Conservation (phyloP, 306 rosid genomes). For the Clitoria ternatea region DNA sequence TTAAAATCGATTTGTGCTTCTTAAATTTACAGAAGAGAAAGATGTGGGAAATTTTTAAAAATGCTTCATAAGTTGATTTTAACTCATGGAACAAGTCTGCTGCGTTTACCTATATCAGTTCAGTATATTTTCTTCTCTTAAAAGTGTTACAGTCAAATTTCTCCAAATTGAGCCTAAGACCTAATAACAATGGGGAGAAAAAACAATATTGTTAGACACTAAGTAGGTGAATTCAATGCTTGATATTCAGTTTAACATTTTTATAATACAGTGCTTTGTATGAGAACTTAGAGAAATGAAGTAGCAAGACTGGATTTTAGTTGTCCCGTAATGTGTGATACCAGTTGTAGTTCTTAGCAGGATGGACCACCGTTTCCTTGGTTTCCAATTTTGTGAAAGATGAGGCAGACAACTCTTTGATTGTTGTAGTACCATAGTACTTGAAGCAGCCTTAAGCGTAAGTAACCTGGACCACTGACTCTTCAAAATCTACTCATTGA, state of each 20-base stretch:
- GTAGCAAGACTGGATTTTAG: slow-evolving; percentile 9
- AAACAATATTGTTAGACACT: neutral
- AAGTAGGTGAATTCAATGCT: neutral
- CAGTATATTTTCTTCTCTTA: too few relatives aligned
- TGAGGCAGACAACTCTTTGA: slow-evolving; percentile 22
- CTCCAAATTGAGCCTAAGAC: too few relatives aligned
- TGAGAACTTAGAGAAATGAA: too few relatives aligned
- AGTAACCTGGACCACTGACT: slow-evolving; percentile 11
- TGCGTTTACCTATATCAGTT: too few relatives aligned
- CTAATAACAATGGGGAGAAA: neutral
- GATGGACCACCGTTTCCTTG: slow-evolving; percentile 38
- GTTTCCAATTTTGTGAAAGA: slow-evolving; percentile 30
- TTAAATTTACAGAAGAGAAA: too few relatives aligned
- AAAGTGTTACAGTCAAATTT: too few relatives aligned
- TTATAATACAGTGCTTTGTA: too few relatives aligned
- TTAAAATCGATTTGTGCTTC: too few relatives aligned
- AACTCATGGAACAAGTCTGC: too few relatives aligned
- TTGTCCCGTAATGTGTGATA: neutral
- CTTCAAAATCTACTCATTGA: neutral
- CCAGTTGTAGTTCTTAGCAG: neutral
- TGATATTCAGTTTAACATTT: too few relatives aligned
- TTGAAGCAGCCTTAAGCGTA: slow-evolving; percentile 19
- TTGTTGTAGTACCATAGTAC: slow-evolving; percentile 20
- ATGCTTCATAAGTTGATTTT: too few relatives aligned
- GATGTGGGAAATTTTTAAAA: too few relatives aligned